Base-by-base conservation (phyloP, 2,329 filamentous ascomycete species). In the Penicillium glabrum region DNA sequence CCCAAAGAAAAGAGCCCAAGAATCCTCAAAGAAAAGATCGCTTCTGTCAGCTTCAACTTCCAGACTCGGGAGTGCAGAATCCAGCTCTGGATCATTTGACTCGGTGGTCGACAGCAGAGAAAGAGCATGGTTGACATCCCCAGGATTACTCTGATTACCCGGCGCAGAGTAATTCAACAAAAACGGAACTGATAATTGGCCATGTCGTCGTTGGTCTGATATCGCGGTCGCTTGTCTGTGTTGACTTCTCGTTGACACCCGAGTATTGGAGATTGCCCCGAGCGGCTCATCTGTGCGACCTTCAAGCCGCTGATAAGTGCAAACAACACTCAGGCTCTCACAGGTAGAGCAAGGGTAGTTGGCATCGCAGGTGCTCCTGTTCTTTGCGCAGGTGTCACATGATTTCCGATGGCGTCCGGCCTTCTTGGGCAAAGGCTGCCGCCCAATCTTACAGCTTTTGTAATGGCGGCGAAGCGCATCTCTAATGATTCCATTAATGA, bases 391-490 rank as follows among this genome's bases (percentile, higher is more conserved):
- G 16, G 33, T 33, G 31, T 61, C 57, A 39, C 57, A 61, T 39
- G 57, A 51, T 35, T 58, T 61, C 16, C 57, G 51, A 44, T 39
- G 54, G n/a, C 53, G 57, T 29, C 57, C 55, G n/a, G 61, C 19
- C 26, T 13, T 37, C 21, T 13, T 53, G 3, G 51, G 51, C 9
- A 52, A 45, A 11, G 24, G 44, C 19, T 50, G 46, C 5, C 23
- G 27, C 23, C 57, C 50, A 37, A 60, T 55, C 7, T 47, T 23
- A 35, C 60, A 60, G 24, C 43, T 52, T 29, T 54, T 51, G 13
- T 60, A 62, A 43, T 62, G 60, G 19, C 60, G 44, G 11, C 57
- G 46, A 5, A 62, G 55, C 16, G 55, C 49, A 44, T 60, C 60
- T 14, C 60, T 62, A 23, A 41, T 23, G 19, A 41, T 2, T 14